Evolutionary conservation across 495 filamentous ascomycete species (phyloP), one percentile per base, ranked within the genome.

Genomic region (Articulospora tetracladia): DNA sequence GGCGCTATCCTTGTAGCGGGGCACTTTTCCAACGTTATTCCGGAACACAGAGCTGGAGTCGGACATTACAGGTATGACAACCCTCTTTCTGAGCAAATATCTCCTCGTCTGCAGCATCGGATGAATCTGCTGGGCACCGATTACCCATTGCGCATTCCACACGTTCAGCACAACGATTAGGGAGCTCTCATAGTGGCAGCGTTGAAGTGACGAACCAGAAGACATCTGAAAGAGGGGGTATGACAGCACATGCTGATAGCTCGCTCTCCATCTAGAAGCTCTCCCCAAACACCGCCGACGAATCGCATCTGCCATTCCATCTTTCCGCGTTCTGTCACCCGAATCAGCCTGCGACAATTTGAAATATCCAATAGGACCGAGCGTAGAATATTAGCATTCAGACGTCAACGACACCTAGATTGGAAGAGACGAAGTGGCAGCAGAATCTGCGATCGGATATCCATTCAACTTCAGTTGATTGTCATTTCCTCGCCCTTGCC

Each of bases 1-100:
- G 32, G 39, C 59, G 63, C 58, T 20, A 61, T 58, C 58, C 58
- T 65, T 58, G 63, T 61, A 65, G 63, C 63, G 63, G 63, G 63
- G 63, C 57, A 59, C 19, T 28, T 26, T 36, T 27, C 50, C 54
- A 32, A 51, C 54, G 22, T 54, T 47, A 48, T 23, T 30, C 50
- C 51, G 58, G 49, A 65, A 54, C 58, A 58, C 49, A 53, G 22
- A 50, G 22, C 25, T 50, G 23, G 48, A 57, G 47, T 50, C 54
- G 26, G 39, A 48, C 20, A 57, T 53, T 47, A 54, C 34, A 65
- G 63, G 63, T 65, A 65, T 28, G 63, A 17, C 55, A 25, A 61
- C 22, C 48, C 6, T 59, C 39, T 34, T 41, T 20, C 47, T 20
- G 24, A 53, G 28, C 61, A 55, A 22, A 34, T 24, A 34, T 1